Evolutionary conservation across 352 stramenopile genomes (phyloP).

Genomic region (Pythium dissotocum): DNA sequence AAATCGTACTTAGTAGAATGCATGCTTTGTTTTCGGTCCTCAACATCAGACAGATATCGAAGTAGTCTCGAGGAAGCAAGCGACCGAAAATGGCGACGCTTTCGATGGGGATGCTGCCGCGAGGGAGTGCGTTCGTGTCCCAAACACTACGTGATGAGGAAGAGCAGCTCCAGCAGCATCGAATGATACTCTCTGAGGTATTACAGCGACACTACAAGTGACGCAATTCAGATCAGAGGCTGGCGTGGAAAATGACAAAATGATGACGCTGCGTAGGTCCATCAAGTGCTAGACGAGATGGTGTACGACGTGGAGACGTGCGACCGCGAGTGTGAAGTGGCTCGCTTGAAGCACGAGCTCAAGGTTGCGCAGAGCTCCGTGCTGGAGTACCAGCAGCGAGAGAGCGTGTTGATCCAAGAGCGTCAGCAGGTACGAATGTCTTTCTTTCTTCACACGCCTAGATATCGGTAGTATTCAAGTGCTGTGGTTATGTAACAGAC

Average conservation of each 20-base stretch:
- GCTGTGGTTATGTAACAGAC: conserved; percentile 35
- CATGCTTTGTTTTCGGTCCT: not conserved
- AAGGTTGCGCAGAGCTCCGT: conserved; percentile 33
- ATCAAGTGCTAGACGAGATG: conserved; percentile 74
- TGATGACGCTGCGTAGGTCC: conserved; percentile 37
- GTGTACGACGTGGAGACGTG: conserved; percentile 81
- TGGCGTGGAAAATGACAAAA: not conserved
- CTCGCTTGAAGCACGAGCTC: conserved; percentile 41
- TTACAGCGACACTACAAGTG: not conserved
- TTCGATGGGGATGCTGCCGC: conserved; percentile 36
- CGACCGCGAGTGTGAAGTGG: conserved; percentile 56
- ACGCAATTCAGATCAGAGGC: not conserved
- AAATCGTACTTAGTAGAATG: conserved; percentile 22
- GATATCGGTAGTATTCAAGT: not conserved
- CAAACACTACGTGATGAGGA: conserved; percentile 48
- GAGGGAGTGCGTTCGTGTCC: conserved; percentile 35
- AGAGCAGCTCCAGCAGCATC: conserved; percentile 40
- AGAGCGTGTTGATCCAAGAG: conserved; percentile 61
- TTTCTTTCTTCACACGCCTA: not conserved
- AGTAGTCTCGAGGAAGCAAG: conserved; percentile 5
- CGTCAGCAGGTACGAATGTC: conserved; percentile 46
- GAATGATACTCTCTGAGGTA: conserved; percentile 50
- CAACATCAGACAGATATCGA: conserved; percentile 14
- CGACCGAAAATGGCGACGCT: not conserved
- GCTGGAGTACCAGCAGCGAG: conserved; percentile 54